Percentiles rank a stretch among this genome's conserved stretches.
These are phyloP conservation scores for Polyporus tsugae DNA, from an alignment of 1,284 basidiomycete species.

Conservation along the genomic window DNA sequence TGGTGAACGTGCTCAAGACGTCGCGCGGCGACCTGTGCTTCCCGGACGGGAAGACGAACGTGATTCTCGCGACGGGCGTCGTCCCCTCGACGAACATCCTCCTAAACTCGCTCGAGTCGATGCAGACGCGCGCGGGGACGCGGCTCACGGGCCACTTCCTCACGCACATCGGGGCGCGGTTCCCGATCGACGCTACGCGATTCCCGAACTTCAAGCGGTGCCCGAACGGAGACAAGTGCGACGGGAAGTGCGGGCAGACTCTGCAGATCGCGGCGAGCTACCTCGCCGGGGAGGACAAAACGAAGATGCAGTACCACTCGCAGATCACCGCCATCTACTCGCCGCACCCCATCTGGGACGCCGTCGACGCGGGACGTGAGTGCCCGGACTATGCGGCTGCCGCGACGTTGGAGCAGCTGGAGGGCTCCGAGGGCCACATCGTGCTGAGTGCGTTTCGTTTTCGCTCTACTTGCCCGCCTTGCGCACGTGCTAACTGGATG, in stretches of 20 bases:
- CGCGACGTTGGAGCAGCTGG: constrained; percentile 10
- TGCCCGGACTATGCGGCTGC: constrained; percentile 17
- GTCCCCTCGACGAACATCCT: constrained; percentile 37
- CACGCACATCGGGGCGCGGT: constrained; percentile 30
- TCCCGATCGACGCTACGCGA: constrained; percentile 12
- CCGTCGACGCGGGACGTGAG: constrained; percentile 3
- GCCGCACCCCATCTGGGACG: constrained; percentile 9
- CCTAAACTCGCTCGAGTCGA: constrained; percentile 31
- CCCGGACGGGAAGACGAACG: constrained; percentile 30
- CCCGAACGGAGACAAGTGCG: background rate
- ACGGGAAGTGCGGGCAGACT: constrained; percentile 6
- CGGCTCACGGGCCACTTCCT: constrained; percentile 33
- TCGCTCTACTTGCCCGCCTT: background rate
- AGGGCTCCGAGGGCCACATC: constrained; percentile 1
- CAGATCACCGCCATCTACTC: constrained; percentile 28
- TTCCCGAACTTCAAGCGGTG: constrained; percentile 4
- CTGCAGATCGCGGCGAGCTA: constrained; percentile 33
- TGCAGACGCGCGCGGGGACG: constrained; percentile 18
- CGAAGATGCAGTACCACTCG: constrained; percentile 32
- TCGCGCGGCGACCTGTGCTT: constrained; percentile 33
- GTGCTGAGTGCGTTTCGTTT: background rate
- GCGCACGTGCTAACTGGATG: background rate
- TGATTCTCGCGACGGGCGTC: constrained; percentile 38
- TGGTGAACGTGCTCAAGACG: constrained; percentile 24
- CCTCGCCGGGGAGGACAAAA: constrained; percentile 29